Conservation (phyloP, 495 filamentous ascomycete genomes). For the Xanthoparmelia taractica region DNA sequence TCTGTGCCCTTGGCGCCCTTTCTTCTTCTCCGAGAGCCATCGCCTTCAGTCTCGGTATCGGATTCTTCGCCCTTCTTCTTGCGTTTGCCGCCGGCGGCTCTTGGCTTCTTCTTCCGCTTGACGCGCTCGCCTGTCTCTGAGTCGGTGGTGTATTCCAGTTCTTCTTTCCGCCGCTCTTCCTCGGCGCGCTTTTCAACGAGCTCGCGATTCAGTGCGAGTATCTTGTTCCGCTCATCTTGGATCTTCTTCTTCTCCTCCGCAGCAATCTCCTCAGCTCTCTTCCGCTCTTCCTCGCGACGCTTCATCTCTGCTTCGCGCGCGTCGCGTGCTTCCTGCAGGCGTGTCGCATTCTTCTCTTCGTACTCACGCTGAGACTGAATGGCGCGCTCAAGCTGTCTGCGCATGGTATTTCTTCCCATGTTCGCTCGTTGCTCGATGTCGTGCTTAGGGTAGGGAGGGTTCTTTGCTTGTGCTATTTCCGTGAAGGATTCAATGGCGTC, state of each 20-base stretch:
- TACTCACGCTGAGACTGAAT: conserved; percentile 81
- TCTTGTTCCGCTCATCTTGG: conserved; percentile 69
- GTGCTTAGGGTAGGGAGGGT: conserved; percentile 81
- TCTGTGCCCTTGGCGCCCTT: conserved; percentile 27
- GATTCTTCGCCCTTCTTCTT: conserved; percentile 60
- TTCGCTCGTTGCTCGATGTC: conserved; percentile 91
- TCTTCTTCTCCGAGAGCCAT: conserved; percentile 28
- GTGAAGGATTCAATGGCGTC: conserved; percentile 75
- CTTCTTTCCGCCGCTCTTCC: conserved; percentile 60
- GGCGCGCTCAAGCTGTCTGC: conserved; percentile 78
- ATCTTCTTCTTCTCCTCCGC: conserved; percentile 67
- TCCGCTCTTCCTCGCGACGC: conserved; percentile 62
- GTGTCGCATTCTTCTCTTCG: conserved; percentile 83
- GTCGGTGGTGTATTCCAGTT: conserved; percentile 67
- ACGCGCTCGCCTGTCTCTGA: conserved; percentile 68
- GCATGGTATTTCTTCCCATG: conserved; percentile 92
- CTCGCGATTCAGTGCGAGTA: conserved; percentile 66
- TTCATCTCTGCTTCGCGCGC: conserved; percentile 68
- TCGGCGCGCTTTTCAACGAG: conserved; percentile 61
- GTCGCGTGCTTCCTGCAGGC: conserved; percentile 66
- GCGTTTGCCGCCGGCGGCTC: conserved; percentile 42
- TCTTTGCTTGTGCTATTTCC: conserved; percentile 69
- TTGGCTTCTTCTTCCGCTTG: conserved; percentile 61
- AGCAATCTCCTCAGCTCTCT: conserved; percentile 55
- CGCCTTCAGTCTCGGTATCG: conserved; percentile 42